Percentiles rank a stretch among this genome's conserved stretches.
phyloP scores from a whole-genome alignment of 176 grass and related monocot genomes.

The Bonia amplexicaulis region DNA sequence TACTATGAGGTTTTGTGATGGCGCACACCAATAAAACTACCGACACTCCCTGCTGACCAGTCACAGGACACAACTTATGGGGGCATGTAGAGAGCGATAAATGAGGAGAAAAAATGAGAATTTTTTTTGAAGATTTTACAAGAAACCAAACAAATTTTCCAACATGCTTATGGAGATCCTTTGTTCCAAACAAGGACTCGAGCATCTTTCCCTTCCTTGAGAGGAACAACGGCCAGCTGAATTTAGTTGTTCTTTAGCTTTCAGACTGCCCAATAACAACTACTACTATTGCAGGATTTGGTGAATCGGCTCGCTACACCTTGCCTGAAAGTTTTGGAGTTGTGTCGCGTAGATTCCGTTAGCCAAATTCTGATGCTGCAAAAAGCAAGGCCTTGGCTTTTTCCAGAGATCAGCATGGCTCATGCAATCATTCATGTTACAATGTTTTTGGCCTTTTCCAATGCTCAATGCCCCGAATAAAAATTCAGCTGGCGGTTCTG shows the following conservation, averaged over 20 bases:
- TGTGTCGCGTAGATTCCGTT: background rate
- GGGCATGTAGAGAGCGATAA: background rate
- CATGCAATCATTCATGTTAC: background rate
- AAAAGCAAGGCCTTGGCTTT: constrained; percentile 27
- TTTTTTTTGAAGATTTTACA: background rate
- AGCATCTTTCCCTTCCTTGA: background rate
- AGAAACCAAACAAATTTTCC: background rate
- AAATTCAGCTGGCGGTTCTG: background rate
- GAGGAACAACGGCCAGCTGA: background rate
- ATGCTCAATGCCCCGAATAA: background rate
- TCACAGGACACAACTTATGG: background rate
- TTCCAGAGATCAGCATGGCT: constrained; percentile 12
- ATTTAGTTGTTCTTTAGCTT: background rate
- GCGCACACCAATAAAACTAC: background rate
- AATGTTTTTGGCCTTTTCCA: background rate
- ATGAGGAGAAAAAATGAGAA: background rate
- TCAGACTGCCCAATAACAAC: background rate
- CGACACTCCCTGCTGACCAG: background rate
- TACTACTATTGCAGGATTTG: background rate
- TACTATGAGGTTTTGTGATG: background rate
- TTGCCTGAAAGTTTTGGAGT: background rate
- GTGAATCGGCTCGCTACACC: background rate
- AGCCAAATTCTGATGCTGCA: constrained; percentile 12
- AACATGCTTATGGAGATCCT: background rate
- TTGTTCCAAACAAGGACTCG: background rate